Percentiles rank a stretch among this genome's conserved stretches.
phyloP scores from a whole-genome alignment of 768 basidiomycete species.

The Boletus vinaceobasis region DNA sequence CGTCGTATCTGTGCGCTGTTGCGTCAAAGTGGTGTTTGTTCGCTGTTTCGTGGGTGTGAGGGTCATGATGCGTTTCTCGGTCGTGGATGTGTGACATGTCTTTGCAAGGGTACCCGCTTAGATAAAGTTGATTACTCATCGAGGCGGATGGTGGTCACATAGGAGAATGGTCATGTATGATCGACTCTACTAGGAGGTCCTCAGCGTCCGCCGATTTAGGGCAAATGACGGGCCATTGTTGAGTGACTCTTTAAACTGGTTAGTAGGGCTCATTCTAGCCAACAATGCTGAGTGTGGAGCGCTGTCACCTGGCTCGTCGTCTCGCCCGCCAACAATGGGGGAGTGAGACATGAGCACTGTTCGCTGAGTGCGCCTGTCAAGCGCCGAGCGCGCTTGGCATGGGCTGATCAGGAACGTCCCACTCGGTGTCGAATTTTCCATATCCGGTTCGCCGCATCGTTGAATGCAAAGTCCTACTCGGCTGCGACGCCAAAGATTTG shows the following conservation, averaged over 20 bases:
- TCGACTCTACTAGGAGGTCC: too few relatives aligned
- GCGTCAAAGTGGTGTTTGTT: constrained; percentile 28
- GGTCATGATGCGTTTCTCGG: too few relatives aligned
- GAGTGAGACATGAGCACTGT: constrained; percentile 4
- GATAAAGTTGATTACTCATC: too few relatives aligned
- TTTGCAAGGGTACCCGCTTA: too few relatives aligned
- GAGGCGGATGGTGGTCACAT: background rate
- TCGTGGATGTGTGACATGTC: too few relatives aligned
- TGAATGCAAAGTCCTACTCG: background rate
- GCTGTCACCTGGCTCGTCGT: background rate
- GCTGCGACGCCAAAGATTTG: too few relatives aligned
- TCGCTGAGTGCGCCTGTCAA: background rate
- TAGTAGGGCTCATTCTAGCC: too few relatives aligned
- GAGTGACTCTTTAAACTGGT: background rate
- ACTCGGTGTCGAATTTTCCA: constrained; percentile 12
- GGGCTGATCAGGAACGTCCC: background rate
- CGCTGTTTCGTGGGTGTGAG: constrained; percentile 21
- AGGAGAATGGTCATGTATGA: background rate
- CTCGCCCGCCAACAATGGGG: too few relatives aligned
- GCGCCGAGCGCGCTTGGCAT: background rate
- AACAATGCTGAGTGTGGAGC: constrained; percentile 12
- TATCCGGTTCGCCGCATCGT: constrained; percentile 1
- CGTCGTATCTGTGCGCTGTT: constrained; percentile 24
- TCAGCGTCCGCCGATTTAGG: constrained; percentile 1
- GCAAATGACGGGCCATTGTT: background rate